These are phyloP conservation scores for Colletotrichum horii DNA, from an alignment of 2,329 filamentous ascomycete species.

Conservation along the genomic window DNA sequence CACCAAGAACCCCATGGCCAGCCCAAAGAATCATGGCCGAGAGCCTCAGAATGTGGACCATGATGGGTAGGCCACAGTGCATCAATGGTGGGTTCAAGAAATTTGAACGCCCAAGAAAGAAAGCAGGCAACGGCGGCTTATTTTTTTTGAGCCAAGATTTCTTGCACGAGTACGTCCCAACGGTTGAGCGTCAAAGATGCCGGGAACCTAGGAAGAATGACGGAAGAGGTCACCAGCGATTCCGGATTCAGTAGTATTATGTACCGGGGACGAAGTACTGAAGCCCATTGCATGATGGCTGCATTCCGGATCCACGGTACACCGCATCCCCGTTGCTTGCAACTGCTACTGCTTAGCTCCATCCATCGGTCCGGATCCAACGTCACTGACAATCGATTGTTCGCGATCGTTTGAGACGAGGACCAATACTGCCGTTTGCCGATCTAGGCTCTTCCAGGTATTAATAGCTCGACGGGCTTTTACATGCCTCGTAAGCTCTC, in stretches of 20 bases:
- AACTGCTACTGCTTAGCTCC: neutral
- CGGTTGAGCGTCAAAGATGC: neutral
- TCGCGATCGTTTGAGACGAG: neutral
- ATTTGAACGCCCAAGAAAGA: neutral
- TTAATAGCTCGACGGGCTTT: neutral
- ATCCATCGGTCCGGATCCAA: neutral
- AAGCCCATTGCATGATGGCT: neutral
- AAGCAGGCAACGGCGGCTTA: neutral
- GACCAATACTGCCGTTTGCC: neutral
- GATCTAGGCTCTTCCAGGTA: neutral
- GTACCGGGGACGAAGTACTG: neutral
- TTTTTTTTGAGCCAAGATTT: neutral
- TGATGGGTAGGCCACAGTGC: neutral
- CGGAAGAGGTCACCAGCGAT: neutral
- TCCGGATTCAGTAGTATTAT: neutral
- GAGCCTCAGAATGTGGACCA: neutral
- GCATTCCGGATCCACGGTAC: neutral
- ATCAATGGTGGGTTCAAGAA: neutral
- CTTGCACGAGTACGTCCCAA: neutral
- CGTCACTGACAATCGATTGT: neutral
- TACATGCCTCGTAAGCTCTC: neutral
- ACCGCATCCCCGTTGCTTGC: neutral
- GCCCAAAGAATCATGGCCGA: neutral
- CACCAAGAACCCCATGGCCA: neutral
- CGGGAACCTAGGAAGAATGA: neutral